These are phyloP conservation scores for Fomitopsis betulina DNA, from an alignment of 1,284 basidiomycete genomes.

Conservation along the genomic window DNA sequence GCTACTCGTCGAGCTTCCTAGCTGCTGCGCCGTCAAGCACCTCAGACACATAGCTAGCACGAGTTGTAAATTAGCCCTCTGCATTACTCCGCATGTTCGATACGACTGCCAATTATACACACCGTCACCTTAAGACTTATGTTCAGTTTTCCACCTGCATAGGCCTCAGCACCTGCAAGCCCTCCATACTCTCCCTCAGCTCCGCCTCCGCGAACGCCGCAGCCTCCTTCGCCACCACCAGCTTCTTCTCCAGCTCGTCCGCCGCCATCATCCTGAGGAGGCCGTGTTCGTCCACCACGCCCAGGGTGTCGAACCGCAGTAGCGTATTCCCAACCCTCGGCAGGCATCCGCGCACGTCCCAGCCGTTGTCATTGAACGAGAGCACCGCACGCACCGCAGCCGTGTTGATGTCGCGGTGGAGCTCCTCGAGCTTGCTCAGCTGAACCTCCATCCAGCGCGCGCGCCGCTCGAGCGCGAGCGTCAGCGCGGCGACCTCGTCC, in stretches of 20 bases:
- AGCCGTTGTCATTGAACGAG: constrained; percentile 79
- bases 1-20: background rate
- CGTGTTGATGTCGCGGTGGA: constrained; percentile 81
- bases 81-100: background rate
- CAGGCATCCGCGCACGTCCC: constrained; percentile 64
- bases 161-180: constrained; percentile 52
- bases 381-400: constrained; percentile 78
- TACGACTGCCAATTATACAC: background rate
- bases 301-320: constrained; percentile 62
- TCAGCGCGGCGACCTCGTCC: constrained; percentile 78
- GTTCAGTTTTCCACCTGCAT: constrained; percentile 30
- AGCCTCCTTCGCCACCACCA: constrained; percentile 63
- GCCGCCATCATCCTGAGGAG: constrained; percentile 50
- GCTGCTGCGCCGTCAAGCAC: background rate
- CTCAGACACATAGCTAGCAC: background rate
- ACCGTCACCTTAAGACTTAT: background rate
- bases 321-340: constrained; percentile 64
- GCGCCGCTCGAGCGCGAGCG: constrained; percentile 74
- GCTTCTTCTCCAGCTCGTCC: constrained; percentile 70
- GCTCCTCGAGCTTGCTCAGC: constrained; percentile 76
- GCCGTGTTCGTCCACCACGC: constrained; percentile 43
- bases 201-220: constrained; percentile 68
- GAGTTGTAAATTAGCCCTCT: background rate
- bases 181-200: constrained; percentile 67
- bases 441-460: constrained; percentile 89